Percentiles rank a stretch among this genome's conserved stretches.
phyloP scores from a whole-genome alignment of 805 yeast species.

The Dipodascopsis uninucleata region DNA sequence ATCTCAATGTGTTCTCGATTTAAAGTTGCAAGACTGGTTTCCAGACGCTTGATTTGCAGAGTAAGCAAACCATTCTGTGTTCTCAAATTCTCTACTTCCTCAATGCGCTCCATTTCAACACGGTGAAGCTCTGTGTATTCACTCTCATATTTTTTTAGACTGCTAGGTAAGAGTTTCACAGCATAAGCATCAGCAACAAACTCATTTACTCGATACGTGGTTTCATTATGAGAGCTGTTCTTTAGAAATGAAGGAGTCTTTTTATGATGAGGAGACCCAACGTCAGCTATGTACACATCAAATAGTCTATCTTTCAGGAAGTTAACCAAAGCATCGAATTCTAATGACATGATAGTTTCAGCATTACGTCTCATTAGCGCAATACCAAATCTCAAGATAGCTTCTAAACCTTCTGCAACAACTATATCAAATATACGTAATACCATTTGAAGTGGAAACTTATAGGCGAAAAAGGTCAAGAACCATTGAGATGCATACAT shows the following conservation, averaged over 20 bases:
- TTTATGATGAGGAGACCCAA: constrained; percentile 19
- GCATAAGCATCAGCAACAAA: constrained; percentile 76
- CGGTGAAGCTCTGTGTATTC: constrained; percentile 75
- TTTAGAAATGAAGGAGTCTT: constrained; percentile 22
- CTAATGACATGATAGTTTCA: constrained; percentile 51
- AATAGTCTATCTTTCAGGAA: constrained; percentile 79
- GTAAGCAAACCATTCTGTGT: constrained; percentile 68
- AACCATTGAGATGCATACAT: constrained; percentile 99
- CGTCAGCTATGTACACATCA: constrained; percentile 54
- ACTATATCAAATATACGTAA: constrained; percentile 82
- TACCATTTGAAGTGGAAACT: constrained; percentile 86
- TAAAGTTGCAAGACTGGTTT: constrained; percentile 61
- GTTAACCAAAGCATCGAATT: constrained; percentile 72
- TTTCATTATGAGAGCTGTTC: constrained; percentile 25
- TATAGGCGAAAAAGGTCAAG: constrained; percentile 88
- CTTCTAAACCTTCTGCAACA: constrained; percentile 86
- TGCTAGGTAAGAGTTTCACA: constrained; percentile 67
- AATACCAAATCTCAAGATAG: constrained; percentile 77
- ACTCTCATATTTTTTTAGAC: constrained; percentile 62
- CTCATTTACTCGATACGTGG: constrained; percentile 59
- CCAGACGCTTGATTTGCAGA: constrained; percentile 68
- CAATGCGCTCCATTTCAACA: constrained; percentile 60
- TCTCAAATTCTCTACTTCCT: constrained; percentile 56
- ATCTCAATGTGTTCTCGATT: constrained; percentile 81
- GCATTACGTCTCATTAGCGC: constrained; percentile 73